Conservation (phyloP, 192 early-diverging fungal species). For the Backusella macrospora region DNA sequence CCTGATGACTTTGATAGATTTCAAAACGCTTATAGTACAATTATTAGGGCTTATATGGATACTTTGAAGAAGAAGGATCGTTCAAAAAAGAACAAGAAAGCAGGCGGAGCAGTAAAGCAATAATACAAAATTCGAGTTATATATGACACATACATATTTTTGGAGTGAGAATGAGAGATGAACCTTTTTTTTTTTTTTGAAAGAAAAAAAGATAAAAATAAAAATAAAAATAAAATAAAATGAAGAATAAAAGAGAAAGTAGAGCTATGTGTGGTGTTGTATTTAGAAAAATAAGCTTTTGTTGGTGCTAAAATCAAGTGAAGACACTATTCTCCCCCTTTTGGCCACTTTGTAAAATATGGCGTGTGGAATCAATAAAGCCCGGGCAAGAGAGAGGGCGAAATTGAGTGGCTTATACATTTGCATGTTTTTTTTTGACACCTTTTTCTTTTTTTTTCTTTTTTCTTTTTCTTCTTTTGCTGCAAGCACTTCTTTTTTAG, state of each 20-base stretch:
- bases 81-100: constrained; percentile 34
- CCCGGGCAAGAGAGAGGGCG: not conserved
- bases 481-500: not conserved
- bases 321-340: too few relatives aligned
- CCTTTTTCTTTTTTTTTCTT: not conserved
- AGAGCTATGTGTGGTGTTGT: too few relatives aligned
- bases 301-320: too few relatives aligned
- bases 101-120: not conserved
- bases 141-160: too few relatives aligned
- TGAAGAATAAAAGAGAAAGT: too few relatives aligned
- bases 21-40: constrained; percentile 36
- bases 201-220: too few relatives aligned
- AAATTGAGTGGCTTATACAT: not conserved
- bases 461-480: not conserved
- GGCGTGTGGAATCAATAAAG: not conserved
- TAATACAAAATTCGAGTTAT: not conserved
- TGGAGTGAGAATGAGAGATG: too few relatives aligned
- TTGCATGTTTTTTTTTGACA: constrained; percentile 6
- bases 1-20: constrained; percentile 35
- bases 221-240: too few relatives aligned
- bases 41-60: constrained; percentile 45
- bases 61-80: constrained; percentile 42
- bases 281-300: too few relatives aligned
- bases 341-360: too few relatives aligned
- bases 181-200: too few relatives aligned